Evolutionary conservation across 2,329 filamentous ascomycete genomes (phyloP), one percentile per base, ranked within the genome.

Genomic region (Plenodomus tracheiphilus): DNA sequence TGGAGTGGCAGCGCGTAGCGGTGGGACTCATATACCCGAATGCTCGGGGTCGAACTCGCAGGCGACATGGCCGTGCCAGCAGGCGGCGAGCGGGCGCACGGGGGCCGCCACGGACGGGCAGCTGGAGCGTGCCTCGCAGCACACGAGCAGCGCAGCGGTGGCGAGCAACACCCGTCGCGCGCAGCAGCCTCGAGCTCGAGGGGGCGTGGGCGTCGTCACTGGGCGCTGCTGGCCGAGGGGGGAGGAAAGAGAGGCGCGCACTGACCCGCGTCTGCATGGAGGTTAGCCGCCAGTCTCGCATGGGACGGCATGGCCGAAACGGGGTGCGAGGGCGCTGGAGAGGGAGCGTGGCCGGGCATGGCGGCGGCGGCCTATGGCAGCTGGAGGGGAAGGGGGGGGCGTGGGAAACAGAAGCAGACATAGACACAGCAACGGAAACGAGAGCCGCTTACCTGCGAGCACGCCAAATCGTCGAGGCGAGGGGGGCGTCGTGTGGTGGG

Each of bases 11-110:
- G 47, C 45, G 61, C 53, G 46, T 67, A 68, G 59, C 62, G 67
- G 59, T 74, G 68, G 60, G 68, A 68, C 54, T 74, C 72, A 72
- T 74, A 70, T 69, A 75, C 66, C 54, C 64, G 71, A 47, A 75
- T 75, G 43, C 72, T 73, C 58, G 72, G 73, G 45, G 73, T 69
- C 25, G 64, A 65, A 40, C 61, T 62, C 43, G 68, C 59, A 53
- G 70, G 63, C 49, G 66, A 67, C 64, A 68, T 69, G 55, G 59
- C 63, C 62, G 64, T 62, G 53, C 48, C 58, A 50, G 51, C 50
- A 47, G 47, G 43, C 10, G 36, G 6, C 13, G 32, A 13, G 32
- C n/a, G 32, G 17, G 35, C 4, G 35, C 35, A 18, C 57, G 58
- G 54, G 55, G 58, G 62, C 47, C 61, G 68, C 68, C 62, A 70